Conservation (phyloP, 768 basidiomycete species). For the Lactarius trivialis region DNA sequence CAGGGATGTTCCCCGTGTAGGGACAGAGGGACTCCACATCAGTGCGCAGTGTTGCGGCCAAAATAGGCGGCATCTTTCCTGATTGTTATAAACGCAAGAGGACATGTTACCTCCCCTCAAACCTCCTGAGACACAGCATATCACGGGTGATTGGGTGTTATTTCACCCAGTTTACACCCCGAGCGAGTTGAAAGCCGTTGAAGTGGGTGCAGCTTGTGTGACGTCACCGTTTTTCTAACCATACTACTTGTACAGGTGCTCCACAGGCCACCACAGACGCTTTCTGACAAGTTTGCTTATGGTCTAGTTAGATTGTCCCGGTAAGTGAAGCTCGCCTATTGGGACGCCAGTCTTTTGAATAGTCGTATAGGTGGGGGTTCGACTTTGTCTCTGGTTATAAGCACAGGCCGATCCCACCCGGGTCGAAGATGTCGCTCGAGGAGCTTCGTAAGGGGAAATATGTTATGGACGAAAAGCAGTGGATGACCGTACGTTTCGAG, state of each 20-base stretch:
- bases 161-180: slow-evolving; percentile 88
- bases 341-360: neutral
- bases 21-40: slow-evolving; percentile 11
- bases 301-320: slow-evolving; percentile 52
- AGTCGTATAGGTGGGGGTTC: slow-evolving; percentile 51
- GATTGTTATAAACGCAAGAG: slow-evolving; percentile 3
- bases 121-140: slow-evolving; percentile 23
- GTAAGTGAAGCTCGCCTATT: slow-evolving; percentile 26
- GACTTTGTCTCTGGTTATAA: slow-evolving; percentile 85
- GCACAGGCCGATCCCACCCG: slow-evolving; percentile 56
- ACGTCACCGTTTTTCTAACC: neutral
- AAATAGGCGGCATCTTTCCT: neutral
- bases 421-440: slow-evolving; percentile 57
- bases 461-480: slow-evolving; percentile 64
- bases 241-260: slow-evolving; percentile 48
- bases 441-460: slow-evolving; percentile 72
- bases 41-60: neutral
- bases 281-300: slow-evolving; percentile 68
- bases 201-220: slow-evolving; percentile 37
- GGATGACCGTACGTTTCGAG: slow-evolving; percentile 54
- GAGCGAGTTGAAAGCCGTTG: slow-evolving; percentile 65
- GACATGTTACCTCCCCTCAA: slow-evolving; percentile 4
- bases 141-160: slow-evolving; percentile 77
- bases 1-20: neutral
- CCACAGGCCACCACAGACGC: slow-evolving; percentile 53